These are phyloP conservation scores for Stachybotrys chartarum DNA, from an alignment of 2,329 filamentous ascomycete genomes.

Conservation along the genomic window DNA sequence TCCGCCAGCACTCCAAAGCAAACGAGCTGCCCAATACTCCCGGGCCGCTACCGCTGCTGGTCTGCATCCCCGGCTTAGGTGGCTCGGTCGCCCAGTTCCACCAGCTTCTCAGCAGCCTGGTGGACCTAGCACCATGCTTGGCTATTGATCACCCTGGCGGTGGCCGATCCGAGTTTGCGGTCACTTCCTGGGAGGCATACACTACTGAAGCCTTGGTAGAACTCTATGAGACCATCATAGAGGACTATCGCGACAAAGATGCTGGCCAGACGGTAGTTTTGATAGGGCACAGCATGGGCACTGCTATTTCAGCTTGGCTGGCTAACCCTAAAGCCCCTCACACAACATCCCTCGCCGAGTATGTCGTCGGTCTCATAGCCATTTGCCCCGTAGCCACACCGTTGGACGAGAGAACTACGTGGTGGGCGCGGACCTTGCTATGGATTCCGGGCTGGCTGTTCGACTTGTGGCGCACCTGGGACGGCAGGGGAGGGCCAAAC, in stretches of 20 bases:
- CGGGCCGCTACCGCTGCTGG: slow-evolving; percentile 70
- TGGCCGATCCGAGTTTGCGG: slow-evolving; percentile 69
- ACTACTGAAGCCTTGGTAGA: slow-evolving; percentile 67
- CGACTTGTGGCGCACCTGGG: slow-evolving; percentile 68
- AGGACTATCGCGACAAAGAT: slow-evolving; percentile 60
- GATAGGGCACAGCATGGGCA: slow-evolving; percentile 87
- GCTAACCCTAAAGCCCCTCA: slow-evolving; percentile 41
- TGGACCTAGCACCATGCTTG: slow-evolving; percentile 72
- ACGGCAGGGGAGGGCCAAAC: slow-evolving; percentile 68
- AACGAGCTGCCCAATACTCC: slow-evolving; percentile 70
- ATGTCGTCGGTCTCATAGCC: slow-evolving; percentile 70
- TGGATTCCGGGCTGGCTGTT: slow-evolving; percentile 67
- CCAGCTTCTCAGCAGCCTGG: slow-evolving; percentile 70
- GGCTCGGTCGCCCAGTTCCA: slow-evolving; percentile 87
- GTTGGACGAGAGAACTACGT: slow-evolving; percentile 37
- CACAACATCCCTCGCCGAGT: slow-evolving; percentile 44
- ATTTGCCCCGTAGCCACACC: slow-evolving; percentile 72
- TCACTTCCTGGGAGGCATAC: slow-evolving; percentile 70
- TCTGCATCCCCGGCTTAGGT: slow-evolving; percentile 91
- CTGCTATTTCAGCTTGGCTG: slow-evolving; percentile 66
- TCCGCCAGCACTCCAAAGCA: slow-evolving; percentile 73
- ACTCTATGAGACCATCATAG: slow-evolving; percentile 67
- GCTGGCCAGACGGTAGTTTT: slow-evolving; percentile 66
- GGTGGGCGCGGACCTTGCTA: slow-evolving; percentile 48
- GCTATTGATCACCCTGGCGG: slow-evolving; percentile 89